Base-by-base conservation (phyloP, 1,139 yeast genomes). In the Suhomyces anneliseae region DNA sequence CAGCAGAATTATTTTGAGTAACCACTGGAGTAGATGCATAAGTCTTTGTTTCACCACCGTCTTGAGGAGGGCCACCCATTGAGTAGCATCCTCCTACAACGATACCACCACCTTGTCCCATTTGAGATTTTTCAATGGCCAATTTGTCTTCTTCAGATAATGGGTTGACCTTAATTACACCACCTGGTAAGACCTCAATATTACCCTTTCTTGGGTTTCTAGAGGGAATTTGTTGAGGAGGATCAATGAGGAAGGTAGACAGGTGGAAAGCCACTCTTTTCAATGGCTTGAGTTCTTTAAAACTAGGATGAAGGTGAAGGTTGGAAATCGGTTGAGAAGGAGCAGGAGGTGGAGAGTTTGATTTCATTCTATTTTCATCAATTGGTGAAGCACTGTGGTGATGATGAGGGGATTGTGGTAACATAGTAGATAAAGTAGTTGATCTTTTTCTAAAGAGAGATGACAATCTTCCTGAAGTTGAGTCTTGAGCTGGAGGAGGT, bases 31-130 rank as follows among this genome's bases (percentile, higher is more conserved):
- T 37, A 5, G 43, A 64, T 11, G 46, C 50, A 19, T 54, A 66
- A 15, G 53, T 61, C 9, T 61, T 68, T 19, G 62, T 66, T 2
- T 54, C 50, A 12, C 45, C 49, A 14, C 36, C 50, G 4, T 40
- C 40, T 6, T 47, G 51, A 2, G 54, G 57, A 14, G 52, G 55
- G 31, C 59, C 61, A 40, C 78, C 80, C 44, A 85, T 66, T 38
- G 86, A 83, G 0, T 89, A 90, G 6, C 87, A 73, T 1, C 95
- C 95, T 31, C 95, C 95, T 34, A 87, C 92, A 4, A 86, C 90
- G 19, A 86, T 73, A 14, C 93, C 93, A n/a, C 85, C 82, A 27
- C 85, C 85, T 24, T 76, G 70, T 0, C 83, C 78, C 49, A 72
- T 66, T 49, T 78, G 66, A 1, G 83, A 69, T 47, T 78, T 76